Percentiles rank a stretch among this genome's conserved stretches.
phyloP scores from a whole-genome alignment of 2,329 filamentous ascomycete species.

The Bimuria novae-zelandiae region DNA sequence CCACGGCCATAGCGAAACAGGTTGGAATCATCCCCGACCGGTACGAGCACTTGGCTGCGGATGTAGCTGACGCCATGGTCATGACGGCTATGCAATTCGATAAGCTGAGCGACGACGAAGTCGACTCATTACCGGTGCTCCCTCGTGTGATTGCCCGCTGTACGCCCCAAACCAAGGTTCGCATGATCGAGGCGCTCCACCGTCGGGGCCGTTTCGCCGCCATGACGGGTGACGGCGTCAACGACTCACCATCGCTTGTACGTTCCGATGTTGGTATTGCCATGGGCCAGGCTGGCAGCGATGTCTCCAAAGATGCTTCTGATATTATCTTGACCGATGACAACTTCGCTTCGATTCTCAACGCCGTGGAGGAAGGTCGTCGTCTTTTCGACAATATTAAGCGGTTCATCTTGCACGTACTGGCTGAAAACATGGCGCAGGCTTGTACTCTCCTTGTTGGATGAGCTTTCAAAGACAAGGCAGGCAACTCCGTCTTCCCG shows the following conservation, averaged over 20 bases:
- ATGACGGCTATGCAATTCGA: conserved; percentile 49
- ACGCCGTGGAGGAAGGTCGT: conserved; percentile 28
- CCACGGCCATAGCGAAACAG: conserved; percentile 51
- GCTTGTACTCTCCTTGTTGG: conserved; percentile 20
- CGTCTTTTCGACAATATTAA: conserved; percentile 32
- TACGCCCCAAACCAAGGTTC: conserved; percentile 51
- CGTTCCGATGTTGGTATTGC: conserved; percentile 28
- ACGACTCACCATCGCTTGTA: conserved; percentile 26
- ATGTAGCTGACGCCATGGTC: conserved; percentile 34
- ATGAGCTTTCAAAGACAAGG: conserved; percentile 20
- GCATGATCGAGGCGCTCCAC: conserved; percentile 48
- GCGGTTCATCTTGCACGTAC: conserved; percentile 10
- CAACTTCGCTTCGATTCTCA: conserved; percentile 31
- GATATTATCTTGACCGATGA: conserved; percentile 31
- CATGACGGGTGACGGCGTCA: conserved; percentile 36
- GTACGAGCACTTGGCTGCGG: conserved; percentile 42
- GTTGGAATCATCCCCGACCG: conserved; percentile 48
- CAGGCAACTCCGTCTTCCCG: conserved; percentile 22
- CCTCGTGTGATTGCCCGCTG: conserved; percentile 52
- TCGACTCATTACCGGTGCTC: conserved; percentile 46
- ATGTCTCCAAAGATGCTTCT: conserved; percentile 12
- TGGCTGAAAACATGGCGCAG: conserved; percentile 20
- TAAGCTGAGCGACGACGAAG: conserved; percentile 47
- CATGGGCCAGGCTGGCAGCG: conserved; percentile 25
- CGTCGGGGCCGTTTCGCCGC: conserved; percentile 24